phyloP scores from a whole-genome alignment of 2,329 filamentous ascomycete species.

The Penicillium brasilianum region DNA sequence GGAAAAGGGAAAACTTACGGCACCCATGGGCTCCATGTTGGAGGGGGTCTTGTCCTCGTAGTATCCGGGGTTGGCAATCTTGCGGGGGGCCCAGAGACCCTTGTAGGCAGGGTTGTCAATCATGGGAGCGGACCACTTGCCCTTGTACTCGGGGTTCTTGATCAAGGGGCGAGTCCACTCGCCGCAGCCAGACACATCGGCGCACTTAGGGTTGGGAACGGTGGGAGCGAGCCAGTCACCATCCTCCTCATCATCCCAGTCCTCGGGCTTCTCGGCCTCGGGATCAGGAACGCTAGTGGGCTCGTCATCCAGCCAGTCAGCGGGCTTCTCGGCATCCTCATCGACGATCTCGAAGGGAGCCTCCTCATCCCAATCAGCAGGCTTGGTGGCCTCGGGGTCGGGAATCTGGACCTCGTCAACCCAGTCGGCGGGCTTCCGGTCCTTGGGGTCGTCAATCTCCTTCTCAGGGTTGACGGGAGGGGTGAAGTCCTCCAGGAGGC shows the following conservation, averaged over 20 bases:
- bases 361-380: constrained; percentile 98
- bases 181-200: constrained; percentile 90
- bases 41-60: constrained; percentile 96
- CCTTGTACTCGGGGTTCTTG: constrained; percentile 97
- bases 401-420: constrained; percentile 90
- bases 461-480: constrained; percentile 91
- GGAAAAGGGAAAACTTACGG: constrained; percentile 9
- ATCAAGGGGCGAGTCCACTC: constrained; percentile 90
- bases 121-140: constrained; percentile 91
- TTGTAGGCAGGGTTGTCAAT: constrained; percentile 99
- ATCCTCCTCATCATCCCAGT: constrained; percentile 99
- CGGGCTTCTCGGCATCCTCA: constrained; percentile 86
- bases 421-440: constrained; percentile 94
- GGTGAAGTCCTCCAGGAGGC: constrained; percentile 89
- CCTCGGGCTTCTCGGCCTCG: constrained; percentile 95
- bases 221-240: constrained; percentile 94
- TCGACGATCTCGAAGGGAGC: constrained; percentile 96
- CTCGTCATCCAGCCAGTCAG: constrained; percentile 95
- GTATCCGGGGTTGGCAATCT: constrained; percentile 96
- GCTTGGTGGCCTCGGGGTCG: constrained; percentile 93
- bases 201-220: constrained; percentile 94
- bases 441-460: constrained; percentile 94
- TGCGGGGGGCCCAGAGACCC: constrained; percentile 89
- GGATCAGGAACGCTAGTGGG: constrained; percentile 83
- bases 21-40: constrained; percentile 95